Evolutionary conservation across 768 basidiomycete genomes (phyloP).

Genomic region (Tylopilus rubrobrunneus): DNA sequence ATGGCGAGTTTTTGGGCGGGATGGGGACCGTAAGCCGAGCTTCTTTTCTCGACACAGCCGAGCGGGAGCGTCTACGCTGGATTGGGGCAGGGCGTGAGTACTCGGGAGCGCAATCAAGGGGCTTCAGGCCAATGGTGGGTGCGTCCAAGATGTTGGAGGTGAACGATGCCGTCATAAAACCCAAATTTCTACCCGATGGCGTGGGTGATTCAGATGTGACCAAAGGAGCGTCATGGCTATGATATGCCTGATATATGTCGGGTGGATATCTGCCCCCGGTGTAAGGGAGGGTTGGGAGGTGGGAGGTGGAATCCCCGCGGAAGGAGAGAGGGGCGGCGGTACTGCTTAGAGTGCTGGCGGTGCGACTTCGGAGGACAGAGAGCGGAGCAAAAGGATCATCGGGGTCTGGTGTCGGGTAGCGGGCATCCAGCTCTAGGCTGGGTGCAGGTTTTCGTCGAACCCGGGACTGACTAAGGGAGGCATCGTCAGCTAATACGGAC

Average conservation of each 20-base stretch:
- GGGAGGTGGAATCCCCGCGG: conserved; percentile 27
- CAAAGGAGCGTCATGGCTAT: conserved; percentile 11
- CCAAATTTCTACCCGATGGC: conserved; percentile 1
- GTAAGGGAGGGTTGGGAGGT: conserved; percentile 30
- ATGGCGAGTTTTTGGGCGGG: conserved; percentile 29
- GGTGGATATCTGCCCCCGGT: conserved; percentile 32
- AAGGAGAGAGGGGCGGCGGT: conserved; percentile 27
- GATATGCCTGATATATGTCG: conserved; percentile 29
- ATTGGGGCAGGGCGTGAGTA: conserved; percentile 17
- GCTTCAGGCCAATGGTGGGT: conserved; percentile 6
- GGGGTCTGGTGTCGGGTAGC: conserved; percentile 68
- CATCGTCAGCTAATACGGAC: conserved; percentile 28
- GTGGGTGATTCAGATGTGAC: conserved; percentile 6
- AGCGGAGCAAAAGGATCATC: conserved; percentile 68
- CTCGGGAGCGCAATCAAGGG: conserved; percentile 7
- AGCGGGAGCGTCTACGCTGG: conserved; percentile 33
- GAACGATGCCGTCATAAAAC: conserved; percentile 19
- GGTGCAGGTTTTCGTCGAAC: conserved; percentile 56
- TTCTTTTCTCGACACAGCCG: conserved; percentile 32
- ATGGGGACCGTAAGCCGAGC: conserved; percentile 23
- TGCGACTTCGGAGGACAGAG: conserved; percentile 58
- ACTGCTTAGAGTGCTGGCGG: conserved; percentile 39
- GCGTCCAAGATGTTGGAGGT: conserved; percentile 17
- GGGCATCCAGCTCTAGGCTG: conserved; percentile 42
- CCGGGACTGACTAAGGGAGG: conserved; percentile 22